Percentiles rank a stretch among this genome's conserved stretches.
These are phyloP conservation scores for Stagonosporopsis chrysanthemi DNA, from an alignment of 2,329 filamentous ascomycete genomes.

Conservation along the genomic window DNA sequence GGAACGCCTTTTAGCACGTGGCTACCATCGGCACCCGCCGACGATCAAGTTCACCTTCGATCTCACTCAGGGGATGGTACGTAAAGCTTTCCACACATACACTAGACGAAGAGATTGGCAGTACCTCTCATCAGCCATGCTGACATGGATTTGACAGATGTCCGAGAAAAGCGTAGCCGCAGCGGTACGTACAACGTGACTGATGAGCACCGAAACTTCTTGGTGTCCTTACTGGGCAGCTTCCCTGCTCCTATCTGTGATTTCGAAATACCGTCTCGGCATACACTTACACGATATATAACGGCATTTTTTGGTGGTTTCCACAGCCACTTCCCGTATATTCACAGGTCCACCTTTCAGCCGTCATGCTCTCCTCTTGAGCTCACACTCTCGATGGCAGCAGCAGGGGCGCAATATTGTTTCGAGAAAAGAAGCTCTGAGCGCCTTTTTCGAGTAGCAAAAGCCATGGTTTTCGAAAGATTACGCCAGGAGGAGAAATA, in stretches of 20 bases:
- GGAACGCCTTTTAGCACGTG: slow-evolving; percentile 43
- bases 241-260: slow-evolving; percentile 32
- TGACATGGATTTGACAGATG: slow-evolving; percentile 16
- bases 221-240: slow-evolving; percentile 27
- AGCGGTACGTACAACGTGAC: slow-evolving; percentile 38
- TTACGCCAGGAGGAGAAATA: slow-evolving; percentile 35
- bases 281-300: slow-evolving; percentile 41
- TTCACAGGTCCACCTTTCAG: slow-evolving; percentile 44
- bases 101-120: too few species aligned
- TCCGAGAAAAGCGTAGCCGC: slow-evolving; percentile 25
- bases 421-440: slow-evolving; percentile 43
- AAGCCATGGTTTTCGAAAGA: slow-evolving; percentile 40
- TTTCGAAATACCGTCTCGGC: slow-evolving; percentile 42
- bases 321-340: slow-evolving; percentile 45
- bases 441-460: slow-evolving; percentile 39
- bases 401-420: slow-evolving; percentile 45
- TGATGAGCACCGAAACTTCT: slow-evolving; percentile 35
- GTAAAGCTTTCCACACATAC: neutral
- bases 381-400: slow-evolving; percentile 43
- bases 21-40: slow-evolving; percentile 39
- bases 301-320: slow-evolving; percentile 44
- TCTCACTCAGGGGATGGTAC: slow-evolving; percentile 30
- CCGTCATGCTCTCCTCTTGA: slow-evolving; percentile 41
- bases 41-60: slow-evolving; percentile 36
- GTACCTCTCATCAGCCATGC: neutral